Evolutionary conservation across 179 eudicot genomes (phyloP).

Genomic region (Gypsophila paniculata): DNA sequence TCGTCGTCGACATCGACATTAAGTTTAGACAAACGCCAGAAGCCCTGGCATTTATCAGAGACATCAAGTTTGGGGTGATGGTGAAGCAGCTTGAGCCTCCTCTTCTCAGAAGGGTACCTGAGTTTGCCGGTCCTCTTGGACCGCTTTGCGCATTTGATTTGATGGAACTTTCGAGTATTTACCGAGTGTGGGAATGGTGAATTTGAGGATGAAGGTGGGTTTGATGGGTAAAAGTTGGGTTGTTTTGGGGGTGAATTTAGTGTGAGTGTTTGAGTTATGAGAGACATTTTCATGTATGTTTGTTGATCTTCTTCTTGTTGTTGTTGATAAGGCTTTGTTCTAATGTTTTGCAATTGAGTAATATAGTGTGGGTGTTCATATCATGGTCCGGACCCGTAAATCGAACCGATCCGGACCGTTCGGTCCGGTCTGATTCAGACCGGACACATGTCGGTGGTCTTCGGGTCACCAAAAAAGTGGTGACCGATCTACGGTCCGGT

Average conservation of each 20-base stretch:
- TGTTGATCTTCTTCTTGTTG: no score
- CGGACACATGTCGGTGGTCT: no score
- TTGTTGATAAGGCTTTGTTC: no score
- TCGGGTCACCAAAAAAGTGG: no score
- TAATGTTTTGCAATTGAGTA: no score
- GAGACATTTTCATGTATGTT: no score
- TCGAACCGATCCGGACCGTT: no score
- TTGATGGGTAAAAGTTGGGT: conserved; percentile 20
- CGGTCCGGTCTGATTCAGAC: no score
- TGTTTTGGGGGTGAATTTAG: conserved; percentile 12
- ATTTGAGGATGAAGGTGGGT: conserved; percentile 16
- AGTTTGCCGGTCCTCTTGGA: conserved; percentile 62
- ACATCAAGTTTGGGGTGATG: conserved; percentile 36
- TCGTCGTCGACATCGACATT: conserved; percentile 55
- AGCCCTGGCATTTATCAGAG: conserved; percentile 44
- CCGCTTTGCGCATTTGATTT: conserved; percentile 55
- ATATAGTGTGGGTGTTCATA: no score
- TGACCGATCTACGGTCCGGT: no score
- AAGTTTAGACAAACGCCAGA: conserved; percentile 80
- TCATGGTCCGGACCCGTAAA: no score
- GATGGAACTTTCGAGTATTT: conserved; percentile 20
- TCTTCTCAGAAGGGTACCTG: conserved; percentile 95
- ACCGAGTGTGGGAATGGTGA: background rate
- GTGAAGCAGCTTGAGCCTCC: conserved; percentile 44
- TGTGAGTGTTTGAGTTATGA: conserved; percentile 31